Percentiles rank a stretch among this genome's conserved stretches.
Conservation (phyloP, 345 rosid species). For the Ceriops tagal region DNA sequence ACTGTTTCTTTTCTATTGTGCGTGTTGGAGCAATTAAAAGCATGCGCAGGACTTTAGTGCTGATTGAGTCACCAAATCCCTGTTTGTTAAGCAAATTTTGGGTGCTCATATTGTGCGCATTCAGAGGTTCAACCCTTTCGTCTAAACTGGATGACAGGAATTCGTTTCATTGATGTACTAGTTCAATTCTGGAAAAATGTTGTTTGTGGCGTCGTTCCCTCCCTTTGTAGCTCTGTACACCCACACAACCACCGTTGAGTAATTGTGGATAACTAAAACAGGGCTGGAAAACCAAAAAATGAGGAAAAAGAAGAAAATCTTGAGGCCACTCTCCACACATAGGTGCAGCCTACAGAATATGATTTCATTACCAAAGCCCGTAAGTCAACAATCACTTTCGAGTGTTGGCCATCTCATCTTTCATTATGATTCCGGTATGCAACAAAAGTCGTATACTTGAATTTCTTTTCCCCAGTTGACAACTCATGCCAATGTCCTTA, state of each 20-base stretch:
- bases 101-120: neutral
- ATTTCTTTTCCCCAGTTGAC: slow-evolving; percentile 1
- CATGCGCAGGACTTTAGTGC: neutral
- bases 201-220: no score
- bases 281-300: no score
- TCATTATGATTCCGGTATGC: neutral
- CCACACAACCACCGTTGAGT: no score
- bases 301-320: no score
- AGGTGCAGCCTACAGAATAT: neutral
- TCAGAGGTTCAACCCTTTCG: neutral
- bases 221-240: no score
- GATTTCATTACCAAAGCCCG: neutral
- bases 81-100: neutral
- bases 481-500: slow-evolving; percentile 66
- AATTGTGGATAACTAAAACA: no score
- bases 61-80: neutral
- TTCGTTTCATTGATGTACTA: neutral
- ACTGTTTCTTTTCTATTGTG: neutral
- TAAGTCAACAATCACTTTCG: slow-evolving; percentile 1
- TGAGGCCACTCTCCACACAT: no score
- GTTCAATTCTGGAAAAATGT: no score
- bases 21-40: neutral
- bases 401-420: no score
- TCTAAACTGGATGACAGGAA: neutral
- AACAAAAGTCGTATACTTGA: neutral